Conservation (phyloP, 495 filamentous ascomycete species). For the Penicillium diatomitis region DNA sequence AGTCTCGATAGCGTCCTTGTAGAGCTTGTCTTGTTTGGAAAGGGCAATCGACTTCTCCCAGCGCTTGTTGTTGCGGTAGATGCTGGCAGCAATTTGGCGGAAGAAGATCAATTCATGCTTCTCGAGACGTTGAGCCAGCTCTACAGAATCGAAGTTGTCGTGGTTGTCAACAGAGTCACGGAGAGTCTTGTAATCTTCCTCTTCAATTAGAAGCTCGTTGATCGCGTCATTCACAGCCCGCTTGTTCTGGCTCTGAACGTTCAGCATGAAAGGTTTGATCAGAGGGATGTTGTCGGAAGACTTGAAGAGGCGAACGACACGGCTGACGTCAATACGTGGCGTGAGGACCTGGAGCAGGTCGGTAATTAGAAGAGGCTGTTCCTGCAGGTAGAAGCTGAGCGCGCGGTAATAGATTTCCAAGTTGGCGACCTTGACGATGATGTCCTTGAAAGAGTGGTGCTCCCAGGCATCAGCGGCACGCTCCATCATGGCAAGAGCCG, state of each 20-base stretch:
- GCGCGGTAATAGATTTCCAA: constrained; percentile 98
- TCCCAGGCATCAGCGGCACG: constrained; percentile 97
- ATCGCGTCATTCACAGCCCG: constrained; percentile 95
- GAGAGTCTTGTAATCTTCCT: constrained; percentile 98
- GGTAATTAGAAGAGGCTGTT: constrained; percentile 90
- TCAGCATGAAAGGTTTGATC: constrained; percentile 98
- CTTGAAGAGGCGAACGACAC: constrained; percentile 96
- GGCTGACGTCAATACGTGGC: constrained; percentile 91
- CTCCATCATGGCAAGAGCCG: constrained; percentile 98
- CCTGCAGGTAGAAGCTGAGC: constrained; percentile 95
- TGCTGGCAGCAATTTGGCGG: constrained; percentile 94
- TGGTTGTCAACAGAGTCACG: constrained; percentile 97
- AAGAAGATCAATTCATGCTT: constrained; percentile 98
- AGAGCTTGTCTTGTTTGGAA: constrained; percentile 98
- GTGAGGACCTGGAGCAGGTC: constrained; percentile 91
- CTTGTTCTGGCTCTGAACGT: constrained; percentile 97
- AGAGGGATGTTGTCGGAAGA: constrained; percentile 96
- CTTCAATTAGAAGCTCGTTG: constrained; percentile 96
- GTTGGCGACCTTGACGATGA: constrained; percentile 95
- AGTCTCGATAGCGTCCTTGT: constrained; percentile 99
- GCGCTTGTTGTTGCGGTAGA: constrained; percentile 99
- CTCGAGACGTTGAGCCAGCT: constrained; percentile 90
- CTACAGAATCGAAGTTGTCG: constrained; percentile 96
- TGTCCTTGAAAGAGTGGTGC: constrained; percentile 99
- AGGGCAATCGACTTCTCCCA: constrained; percentile 99